phyloP scores from a whole-genome alignment of 2,329 filamentous ascomycete genomes.

The Aureobasidium sp. region DNA sequence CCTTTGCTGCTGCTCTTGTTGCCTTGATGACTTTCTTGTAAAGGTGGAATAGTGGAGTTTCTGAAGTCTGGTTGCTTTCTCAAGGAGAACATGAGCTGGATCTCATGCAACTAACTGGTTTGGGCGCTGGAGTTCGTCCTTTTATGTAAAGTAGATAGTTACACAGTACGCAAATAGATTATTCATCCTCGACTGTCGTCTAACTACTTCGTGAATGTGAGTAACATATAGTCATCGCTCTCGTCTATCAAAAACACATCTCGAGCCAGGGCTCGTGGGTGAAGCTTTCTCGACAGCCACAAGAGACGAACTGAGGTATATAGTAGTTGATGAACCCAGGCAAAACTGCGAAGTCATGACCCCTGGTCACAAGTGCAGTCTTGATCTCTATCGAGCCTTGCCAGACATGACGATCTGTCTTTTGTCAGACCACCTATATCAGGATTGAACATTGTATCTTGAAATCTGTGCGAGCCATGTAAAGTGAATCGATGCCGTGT shows the following conservation, averaged over 20 bases:
- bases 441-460: too few species aligned
- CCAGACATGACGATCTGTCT: too few species aligned
- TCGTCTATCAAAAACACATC: too few species aligned
- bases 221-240: too few species aligned
- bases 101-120: not conserved
- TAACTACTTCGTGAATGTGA: not conserved
- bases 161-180: not conserved
- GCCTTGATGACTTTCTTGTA: not conserved
- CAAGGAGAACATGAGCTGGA: not conserved
- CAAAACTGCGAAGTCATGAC: not conserved
- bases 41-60: too few species aligned
- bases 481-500: too few species aligned
- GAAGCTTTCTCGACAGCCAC: too few species aligned
- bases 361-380: not conserved
- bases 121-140: not conserved
- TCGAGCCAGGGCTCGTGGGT: too few species aligned
- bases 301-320: not conserved
- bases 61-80: not conserved
- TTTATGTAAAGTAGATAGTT: not conserved
- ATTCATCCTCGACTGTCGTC: not conserved
- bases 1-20: not conserved
- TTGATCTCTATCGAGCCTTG: not conserved
- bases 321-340: not conserved
- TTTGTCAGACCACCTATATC: too few species aligned
- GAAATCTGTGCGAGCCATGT: too few species aligned